Conservation (phyloP, 83 land plant species). For the Thuja plicata region DNA sequence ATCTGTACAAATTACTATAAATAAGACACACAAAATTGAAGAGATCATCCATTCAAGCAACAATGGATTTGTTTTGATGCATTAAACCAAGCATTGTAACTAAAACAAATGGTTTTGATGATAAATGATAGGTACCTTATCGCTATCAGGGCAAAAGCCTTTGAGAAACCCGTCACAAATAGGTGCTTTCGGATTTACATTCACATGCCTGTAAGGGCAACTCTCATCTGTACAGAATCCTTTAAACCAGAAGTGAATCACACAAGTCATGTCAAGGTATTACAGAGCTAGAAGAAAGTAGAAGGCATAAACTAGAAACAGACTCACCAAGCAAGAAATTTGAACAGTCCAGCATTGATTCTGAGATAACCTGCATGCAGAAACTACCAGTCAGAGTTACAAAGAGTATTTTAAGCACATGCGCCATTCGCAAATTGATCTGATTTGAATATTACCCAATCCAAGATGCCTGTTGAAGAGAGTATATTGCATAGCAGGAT, state of each 20-base stretch:
- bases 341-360: slow-evolving; percentile 96
- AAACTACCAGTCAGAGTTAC: no score
- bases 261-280: background rate
- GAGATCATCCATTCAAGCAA: background rate
- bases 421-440: background rate
- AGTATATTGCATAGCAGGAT: background rate
- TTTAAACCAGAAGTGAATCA: slow-evolving; percentile 24
- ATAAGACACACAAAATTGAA: background rate
- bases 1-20: background rate
- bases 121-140: slow-evolving; percentile 56
- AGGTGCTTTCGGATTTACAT: slow-evolving; percentile 84
- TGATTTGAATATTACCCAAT: background rate
- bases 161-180: slow-evolving; percentile 91
- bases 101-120: background rate
- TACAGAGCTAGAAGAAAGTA: background rate
- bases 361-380: slow-evolving; percentile 83
- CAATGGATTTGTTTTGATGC: background rate
- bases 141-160: slow-evolving; percentile 88
- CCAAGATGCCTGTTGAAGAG: background rate
- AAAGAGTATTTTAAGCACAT: background rate
- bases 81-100: background rate
- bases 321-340: slow-evolving; percentile 82
- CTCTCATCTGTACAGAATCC: slow-evolving; percentile 80
- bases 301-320: background rate
- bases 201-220: slow-evolving; percentile 95